A percentile compares a stretch with the other conserved stretches of the same genome.
Conservation (phyloP, 2,329 filamentous ascomycete genomes). For the Berkeleyomyces rouxiae region DNA sequence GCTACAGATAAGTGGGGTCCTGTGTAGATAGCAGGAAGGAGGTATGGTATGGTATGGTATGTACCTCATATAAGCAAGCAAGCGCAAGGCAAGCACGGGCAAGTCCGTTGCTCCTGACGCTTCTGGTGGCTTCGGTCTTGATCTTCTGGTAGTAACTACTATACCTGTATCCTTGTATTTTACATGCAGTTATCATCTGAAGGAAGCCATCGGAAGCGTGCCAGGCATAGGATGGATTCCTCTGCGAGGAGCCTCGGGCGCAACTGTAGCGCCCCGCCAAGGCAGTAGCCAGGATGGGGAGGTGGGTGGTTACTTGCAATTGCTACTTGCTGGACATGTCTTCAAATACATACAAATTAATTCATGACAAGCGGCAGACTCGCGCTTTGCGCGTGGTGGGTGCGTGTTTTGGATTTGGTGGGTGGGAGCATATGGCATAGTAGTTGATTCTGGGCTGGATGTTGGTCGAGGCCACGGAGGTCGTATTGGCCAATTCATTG, state of each 20-base stretch:
- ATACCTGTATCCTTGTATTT: too few species aligned
- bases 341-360: too few species aligned
- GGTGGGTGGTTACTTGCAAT: too few species aligned
- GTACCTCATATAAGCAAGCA: background rate
- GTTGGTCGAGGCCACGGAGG: too few species aligned
- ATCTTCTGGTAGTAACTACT: background rate
- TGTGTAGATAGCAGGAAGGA: background rate
- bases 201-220: background rate
- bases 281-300: background rate
- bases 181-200: background rate
- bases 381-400: too few species aligned
- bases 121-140: background rate
- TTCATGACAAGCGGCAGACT: too few species aligned
- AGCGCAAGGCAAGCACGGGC: background rate
- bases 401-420: too few species aligned
- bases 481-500: background rate
- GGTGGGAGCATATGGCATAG: too few species aligned
- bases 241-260: background rate
- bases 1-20: slow-evolving; percentile 1
- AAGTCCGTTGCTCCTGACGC: background rate
- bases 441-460: too few species aligned
- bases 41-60: background rate
- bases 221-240: background rate
- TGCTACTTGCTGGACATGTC: too few species aligned
- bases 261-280: background rate